Conservation (phyloP, 768 basidiomycete genomes). For the Phanerodontia chrysosporium region DNA sequence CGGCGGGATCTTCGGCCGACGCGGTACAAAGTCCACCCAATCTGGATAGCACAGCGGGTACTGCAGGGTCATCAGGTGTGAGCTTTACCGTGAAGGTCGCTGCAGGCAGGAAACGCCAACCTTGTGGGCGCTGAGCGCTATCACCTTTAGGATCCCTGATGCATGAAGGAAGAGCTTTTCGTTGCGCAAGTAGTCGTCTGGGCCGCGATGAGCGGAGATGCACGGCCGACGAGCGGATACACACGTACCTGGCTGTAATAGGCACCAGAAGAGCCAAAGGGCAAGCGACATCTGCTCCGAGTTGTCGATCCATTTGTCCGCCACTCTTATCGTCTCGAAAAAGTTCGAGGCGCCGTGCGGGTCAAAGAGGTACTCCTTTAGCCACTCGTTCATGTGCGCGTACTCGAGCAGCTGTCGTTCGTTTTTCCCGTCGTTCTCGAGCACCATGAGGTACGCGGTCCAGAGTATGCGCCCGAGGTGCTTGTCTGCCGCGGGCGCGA, state of each 20-base stretch:
- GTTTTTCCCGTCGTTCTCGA: constrained; percentile 79
- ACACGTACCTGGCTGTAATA: constrained; percentile 55
- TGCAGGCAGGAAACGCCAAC: constrained; percentile 31
- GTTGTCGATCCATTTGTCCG: constrained; percentile 54
- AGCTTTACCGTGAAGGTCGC: neutral
- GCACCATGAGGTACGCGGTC: constrained; percentile 70
- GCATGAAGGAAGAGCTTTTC: constrained; percentile 41
- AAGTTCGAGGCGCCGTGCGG: constrained; percentile 48
- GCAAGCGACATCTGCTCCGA: constrained; percentile 51
- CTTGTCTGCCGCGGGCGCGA: constrained; percentile 16
- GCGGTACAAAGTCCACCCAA: constrained; percentile 55
- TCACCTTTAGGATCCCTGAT: constrained; percentile 49
- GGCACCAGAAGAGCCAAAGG: constrained; percentile 80
- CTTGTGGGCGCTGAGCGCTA: constrained; percentile 64
- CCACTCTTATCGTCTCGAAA: constrained; percentile 25
- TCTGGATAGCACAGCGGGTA: constrained; percentile 54
- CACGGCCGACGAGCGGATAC: neutral
- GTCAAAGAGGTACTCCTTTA: constrained; percentile 65
- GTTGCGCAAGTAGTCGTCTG: constrained; percentile 46
- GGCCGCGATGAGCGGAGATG: neutral
- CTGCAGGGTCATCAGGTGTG: constrained; percentile 32
- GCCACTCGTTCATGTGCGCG: constrained; percentile 58
- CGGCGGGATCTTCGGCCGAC: constrained; percentile 14
- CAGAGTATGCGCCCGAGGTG: constrained; percentile 50
- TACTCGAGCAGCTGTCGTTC: constrained; percentile 66